A percentile compares a stretch with the other conserved stretches of the same genome.
Conservation (phyloP, 805 yeast species). For the Candida maltosa region DNA sequence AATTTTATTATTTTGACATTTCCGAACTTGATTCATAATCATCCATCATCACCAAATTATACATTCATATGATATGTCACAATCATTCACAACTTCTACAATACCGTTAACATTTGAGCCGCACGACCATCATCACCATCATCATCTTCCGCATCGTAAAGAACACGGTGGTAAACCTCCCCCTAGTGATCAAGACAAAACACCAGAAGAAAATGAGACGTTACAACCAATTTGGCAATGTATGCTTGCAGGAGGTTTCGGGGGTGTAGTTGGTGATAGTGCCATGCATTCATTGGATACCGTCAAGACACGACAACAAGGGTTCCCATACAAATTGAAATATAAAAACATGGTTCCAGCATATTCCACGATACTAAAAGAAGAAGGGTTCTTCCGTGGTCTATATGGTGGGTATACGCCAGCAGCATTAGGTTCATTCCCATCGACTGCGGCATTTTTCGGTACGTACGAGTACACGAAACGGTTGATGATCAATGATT, state of each 20-base stretch:
- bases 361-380: slow-evolving; percentile 65
- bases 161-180: background rate
- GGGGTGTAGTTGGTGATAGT: slow-evolving; percentile 91
- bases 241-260: slow-evolving; percentile 88
- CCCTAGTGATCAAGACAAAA: slow-evolving; percentile 2
- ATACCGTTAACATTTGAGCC: slow-evolving; percentile 32
- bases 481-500: slow-evolving; percentile 61
- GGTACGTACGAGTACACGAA: slow-evolving; percentile 85
- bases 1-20: background rate
- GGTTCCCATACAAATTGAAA: slow-evolving; percentile 67
- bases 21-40: background rate
- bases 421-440: slow-evolving; percentile 88
- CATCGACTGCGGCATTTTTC: slow-evolving; percentile 92
- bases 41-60: background rate
- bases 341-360: slow-evolving; percentile 77
- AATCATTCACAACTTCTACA: slow-evolving; percentile 27
- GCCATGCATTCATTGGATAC: slow-evolving; percentile 95
- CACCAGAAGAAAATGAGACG: slow-evolving; percentile 3
- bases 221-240: slow-evolving; percentile 53
- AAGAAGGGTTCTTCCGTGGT: slow-evolving; percentile 85
- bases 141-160: background rate
- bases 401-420: slow-evolving; percentile 91
- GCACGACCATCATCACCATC: slow-evolving; percentile 13
- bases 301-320: slow-evolving; percentile 95
- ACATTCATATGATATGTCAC: slow-evolving; percentile 17